Base-by-base conservation (phyloP, 441 rosid genomes). In the Euphorbia schlechtendalii region DNA sequence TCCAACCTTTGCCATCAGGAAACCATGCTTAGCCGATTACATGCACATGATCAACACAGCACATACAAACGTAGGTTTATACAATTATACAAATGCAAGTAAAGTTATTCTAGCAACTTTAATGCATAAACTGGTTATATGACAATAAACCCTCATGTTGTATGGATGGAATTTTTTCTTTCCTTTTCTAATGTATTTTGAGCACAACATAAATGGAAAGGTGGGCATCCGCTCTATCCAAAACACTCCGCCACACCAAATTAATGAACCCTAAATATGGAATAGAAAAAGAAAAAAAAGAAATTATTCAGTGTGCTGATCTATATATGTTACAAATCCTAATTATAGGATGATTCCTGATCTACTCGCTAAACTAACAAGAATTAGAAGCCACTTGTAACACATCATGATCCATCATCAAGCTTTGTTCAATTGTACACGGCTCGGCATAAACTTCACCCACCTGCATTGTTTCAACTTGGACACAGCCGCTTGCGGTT, bases 261-360 rank as follows among this genome's bases (percentile, higher is more conserved):
- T 61, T 72, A 74, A 82, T 72, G 69, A 71, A 75, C 72, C 88
- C 63, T 53, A 81, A 40, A 75, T 71, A 48, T 74, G 66, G 70
- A 75, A 60, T 67, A 3, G 27, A 65, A 7, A 59, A 52, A 40
- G 20, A 53, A 48, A 51, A 2, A 56, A 43, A 30, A 68, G 53
- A 51, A 63, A 30, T 79, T 80, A 82, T 86, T 84, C 73, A 74
- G 81, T 81, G 74, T 74, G 76, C 72, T 69, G 80, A 70, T 60
- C 83, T 84, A 81, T 82, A 74, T 84, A 86, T 84, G 88, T 76
- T 86, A 86, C 89, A 86, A 66, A 78, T 81, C 86, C 93, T 76
- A 63, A 46, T 46, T 73, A 54, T 21, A 77, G 87, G n/a, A n/a
- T n/a, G 83, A 81, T 76, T 72, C 73, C 78, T 73, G 68, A 83